Evolutionary conservation across 2,329 filamentous ascomycete genomes (phyloP), one percentile per base, ranked within the genome.

Genomic region (Aplosporella prunicola): DNA sequence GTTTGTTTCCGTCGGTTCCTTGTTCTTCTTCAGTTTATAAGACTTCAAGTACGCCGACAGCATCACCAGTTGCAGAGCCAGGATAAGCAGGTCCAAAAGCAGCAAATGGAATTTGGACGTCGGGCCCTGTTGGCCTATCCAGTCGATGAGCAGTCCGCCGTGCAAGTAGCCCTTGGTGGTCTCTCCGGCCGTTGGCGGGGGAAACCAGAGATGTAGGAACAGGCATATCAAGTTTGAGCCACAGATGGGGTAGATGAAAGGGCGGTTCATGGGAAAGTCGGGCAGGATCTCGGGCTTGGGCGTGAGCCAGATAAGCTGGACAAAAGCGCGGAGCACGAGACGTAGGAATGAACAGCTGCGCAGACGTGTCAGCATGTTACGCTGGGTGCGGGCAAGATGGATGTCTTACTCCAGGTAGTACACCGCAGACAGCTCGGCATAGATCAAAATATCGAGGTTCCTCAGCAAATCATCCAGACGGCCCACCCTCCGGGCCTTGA

Each of bases 91-190:
- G 50, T 80, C 76, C 43, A 78, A 57, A 3, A 60, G 48, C 4
- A 72, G 48, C 9, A 80, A 60, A 44, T 66, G 64, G 32, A 67
- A 52, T 49, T 69, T 71, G 36, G 71, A 68, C 3, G 69, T 66
- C 3, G 74, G 73, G 2, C 68, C 71, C 45, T 69, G 64, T 52
- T 78, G 72, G 11, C 76, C 76, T 36, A 80, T 71, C 49, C 80
- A 78, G 55, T 80, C 76, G 49, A 80, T 74, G 46, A 76, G 66
- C 33, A 79, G 46, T 2, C 76, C 74, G 5, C 76, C 76, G 49
- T 79, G 74, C 9, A 78, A 58, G 51, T 78, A 78, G 20, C 64
- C 66, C 45, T 66, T 49, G 5, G 66, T 68, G 14, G 62, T 61
- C 45, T 69, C 67, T 18, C 64, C 64, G 2, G 63, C 67, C 3